Evolutionary conservation across 352 stramenopile species (phyloP), one percentile per base, ranked within the genome.

Genomic region (Elongisporangium undulatum): DNA sequence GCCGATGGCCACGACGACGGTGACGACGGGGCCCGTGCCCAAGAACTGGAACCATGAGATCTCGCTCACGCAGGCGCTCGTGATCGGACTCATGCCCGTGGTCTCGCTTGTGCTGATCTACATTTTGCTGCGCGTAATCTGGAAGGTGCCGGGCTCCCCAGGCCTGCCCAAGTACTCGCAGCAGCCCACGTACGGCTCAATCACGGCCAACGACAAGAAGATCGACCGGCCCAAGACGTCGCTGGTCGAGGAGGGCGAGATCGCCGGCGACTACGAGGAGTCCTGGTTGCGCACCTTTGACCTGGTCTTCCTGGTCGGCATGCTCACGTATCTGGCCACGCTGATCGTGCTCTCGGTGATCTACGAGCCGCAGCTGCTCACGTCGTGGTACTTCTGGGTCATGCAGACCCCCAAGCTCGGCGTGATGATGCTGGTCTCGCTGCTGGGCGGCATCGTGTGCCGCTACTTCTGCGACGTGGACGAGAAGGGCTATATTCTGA

Each of bases 401-500:
- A 67, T 82, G 59, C 77, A 86, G 56, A 54, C 77, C 29, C 77
- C 77, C 3, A 86, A 86, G 63, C 70, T 86, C 12, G 64, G 63
- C 38, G 65, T 75, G 39, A 87, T 86, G 77, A 75, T 86, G 72
- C 57, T 67, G 50, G 73, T 86, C 66, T 87, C 71, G 63, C 71
- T 73, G 45, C n/a, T 86, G 15, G 85, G 85, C 12, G 85, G 85
- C 4, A 70, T 93, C 24, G 75, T 94, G 49, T 94, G 85, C 58
- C 58, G 67, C 67, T 87, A 81, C 78, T 85, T 82, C 21, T 94
- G 85, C 55, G 76, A 82, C 26, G 85, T 94, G 2, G 83, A 94
- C 59, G 76, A 85, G 24, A 81, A 82, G 54, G 85, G 83, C 16
- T 94, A 94, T 69, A 89, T 94, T 50, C 87, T 94, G 66, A 94